Conservation (phyloP, 164 flowering plant genomes). For the Taxillus chinensis region DNA sequence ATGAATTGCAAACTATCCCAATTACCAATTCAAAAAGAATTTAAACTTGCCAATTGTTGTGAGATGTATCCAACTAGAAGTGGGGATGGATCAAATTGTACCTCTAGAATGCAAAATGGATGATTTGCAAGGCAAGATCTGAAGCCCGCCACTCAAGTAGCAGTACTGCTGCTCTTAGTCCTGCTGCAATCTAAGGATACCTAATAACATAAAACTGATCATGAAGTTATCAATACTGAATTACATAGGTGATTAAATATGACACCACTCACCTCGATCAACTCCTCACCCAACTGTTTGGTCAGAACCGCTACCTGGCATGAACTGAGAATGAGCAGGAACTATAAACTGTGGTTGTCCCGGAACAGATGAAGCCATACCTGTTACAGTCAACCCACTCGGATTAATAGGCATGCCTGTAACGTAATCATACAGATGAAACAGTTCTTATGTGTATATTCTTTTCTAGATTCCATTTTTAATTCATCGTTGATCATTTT, state of each 20-base stretch:
- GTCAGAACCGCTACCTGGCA: constrained; percentile 83
- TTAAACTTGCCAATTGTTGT: no score
- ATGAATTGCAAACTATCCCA: no score
- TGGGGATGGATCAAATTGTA: constrained; percentile 8
- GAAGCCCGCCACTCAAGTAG: constrained; percentile 94
- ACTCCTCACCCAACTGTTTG: constrained; percentile 72
- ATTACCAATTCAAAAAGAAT: no score
- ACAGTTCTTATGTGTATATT: no score
- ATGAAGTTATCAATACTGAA: no score
- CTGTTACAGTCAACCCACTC: constrained; percentile 29
- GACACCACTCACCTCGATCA: constrained; percentile 34
- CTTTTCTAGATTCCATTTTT: no score
- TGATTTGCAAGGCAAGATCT: constrained; percentile 91
- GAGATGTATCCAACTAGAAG: background rate
- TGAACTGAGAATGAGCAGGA: constrained; percentile 72
- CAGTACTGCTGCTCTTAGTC: constrained; percentile 89
- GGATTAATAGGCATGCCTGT: constrained; percentile 2
- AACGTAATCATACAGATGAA: constrained; percentile 1
- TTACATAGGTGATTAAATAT: background rate
- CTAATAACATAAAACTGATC: constrained; percentile 16
- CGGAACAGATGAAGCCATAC: constrained; percentile 59
- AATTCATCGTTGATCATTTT: no score
- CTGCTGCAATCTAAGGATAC: constrained; percentile 91
- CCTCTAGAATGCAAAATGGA: constrained; percentile 92
- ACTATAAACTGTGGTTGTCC: constrained; percentile 70